A percentile compares a stretch with the other conserved stretches of the same genome.
These are phyloP conservation scores for Ganoderma multipileum DNA, from an alignment of 1,284 basidiomycete species.

Conservation along the genomic window DNA sequence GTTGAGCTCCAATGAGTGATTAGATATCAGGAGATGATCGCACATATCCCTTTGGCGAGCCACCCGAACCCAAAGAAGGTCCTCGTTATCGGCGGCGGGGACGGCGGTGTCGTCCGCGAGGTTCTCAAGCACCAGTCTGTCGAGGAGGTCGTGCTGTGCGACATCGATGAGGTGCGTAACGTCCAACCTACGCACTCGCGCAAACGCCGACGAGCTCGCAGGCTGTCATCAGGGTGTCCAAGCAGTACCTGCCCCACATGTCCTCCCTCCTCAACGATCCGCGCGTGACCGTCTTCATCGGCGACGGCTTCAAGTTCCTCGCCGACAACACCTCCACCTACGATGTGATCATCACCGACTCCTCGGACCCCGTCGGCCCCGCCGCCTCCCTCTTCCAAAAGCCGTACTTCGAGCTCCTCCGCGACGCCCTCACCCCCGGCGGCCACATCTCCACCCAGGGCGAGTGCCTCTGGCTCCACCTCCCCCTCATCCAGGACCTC, in stretches of 20 bases:
- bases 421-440: slow-evolving; percentile 88
- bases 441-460: slow-evolving; percentile 97
- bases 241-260: slow-evolving; percentile 95
- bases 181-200: background rate
- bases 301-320: slow-evolving; percentile 98
- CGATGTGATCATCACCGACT: slow-evolving; percentile 99
- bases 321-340: slow-evolving; percentile 89
- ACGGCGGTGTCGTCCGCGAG: slow-evolving; percentile 96
- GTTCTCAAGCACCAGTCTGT: slow-evolving; percentile 95
- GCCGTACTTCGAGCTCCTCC: slow-evolving; percentile 95
- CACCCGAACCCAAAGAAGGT: slow-evolving; percentile 98
- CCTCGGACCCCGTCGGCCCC: slow-evolving; percentile 97
- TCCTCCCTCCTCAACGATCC: slow-evolving; percentile 84
- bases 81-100: slow-evolving; percentile 96
- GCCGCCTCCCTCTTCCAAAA: slow-evolving; percentile 96
- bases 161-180: slow-evolving; percentile 89
- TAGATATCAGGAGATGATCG: slow-evolving; percentile 99
- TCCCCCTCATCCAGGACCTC: slow-evolving; percentile 87
- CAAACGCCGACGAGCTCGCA: slow-evolving; percentile 38
- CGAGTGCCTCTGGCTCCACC: slow-evolving; percentile 96
- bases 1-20: background rate
- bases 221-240: slow-evolving; percentile 96
- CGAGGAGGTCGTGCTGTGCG: slow-evolving; percentile 93
- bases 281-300: slow-evolving; percentile 89
- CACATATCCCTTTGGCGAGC: slow-evolving; percentile 93